Percentiles rank a stretch among this genome's conserved stretches.
Evolutionary conservation across 805 yeast species (phyloP).

Genomic region (Hanseniaspora taiwanica): DNA sequence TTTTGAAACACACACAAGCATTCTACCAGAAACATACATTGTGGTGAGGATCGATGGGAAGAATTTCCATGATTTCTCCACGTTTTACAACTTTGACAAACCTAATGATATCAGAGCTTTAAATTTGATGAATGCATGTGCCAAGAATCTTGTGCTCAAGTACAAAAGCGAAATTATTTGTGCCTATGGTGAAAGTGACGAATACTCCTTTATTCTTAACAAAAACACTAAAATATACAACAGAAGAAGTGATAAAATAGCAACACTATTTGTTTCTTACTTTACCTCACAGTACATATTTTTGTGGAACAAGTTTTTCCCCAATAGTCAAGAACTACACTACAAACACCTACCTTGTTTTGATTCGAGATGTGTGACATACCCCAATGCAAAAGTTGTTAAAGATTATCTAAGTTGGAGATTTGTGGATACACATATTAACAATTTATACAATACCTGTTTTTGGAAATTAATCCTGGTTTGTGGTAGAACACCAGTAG

Average conservation of each 20-base stretch:
- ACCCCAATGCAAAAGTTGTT: slow-evolving; percentile 49
- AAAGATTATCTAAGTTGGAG: slow-evolving; percentile 89
- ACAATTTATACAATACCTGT: slow-evolving; percentile 82
- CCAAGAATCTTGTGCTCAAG: slow-evolving; percentile 44
- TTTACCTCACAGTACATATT: slow-evolving; percentile 66
- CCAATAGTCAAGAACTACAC: slow-evolving; percentile 28
- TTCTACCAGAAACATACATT: slow-evolving; percentile 71
- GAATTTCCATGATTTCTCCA: slow-evolving; percentile 81
- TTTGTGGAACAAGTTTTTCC: slow-evolving; percentile 52
- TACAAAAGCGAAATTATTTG: slow-evolving; percentile 57
- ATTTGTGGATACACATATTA: slow-evolving; percentile 92
- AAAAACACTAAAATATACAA: slow-evolving; percentile 60
- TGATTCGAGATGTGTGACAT: slow-evolving; percentile 81
- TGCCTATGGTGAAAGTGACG: slow-evolving; percentile 95
- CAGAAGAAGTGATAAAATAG: slow-evolving; percentile 66
- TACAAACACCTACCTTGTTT: slow-evolving; percentile 62
- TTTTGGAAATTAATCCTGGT: slow-evolving; percentile 75
- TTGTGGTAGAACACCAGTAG: slow-evolving; percentile 59
- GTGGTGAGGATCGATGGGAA: slow-evolving; percentile 86
- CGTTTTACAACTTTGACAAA: slow-evolving; percentile 58
- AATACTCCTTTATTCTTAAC: slow-evolving; percentile 69
- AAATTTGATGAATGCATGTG: slow-evolving; percentile 70
- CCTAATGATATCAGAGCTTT: slow-evolving; percentile 81
- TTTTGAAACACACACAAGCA: slow-evolving; percentile 60
- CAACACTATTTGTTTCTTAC: slow-evolving; percentile 68